Evolutionary conservation across 371 early-diverging fungal species (phyloP), one percentile per base, ranked within the genome.

Genomic region (Mortierella sp.): DNA sequence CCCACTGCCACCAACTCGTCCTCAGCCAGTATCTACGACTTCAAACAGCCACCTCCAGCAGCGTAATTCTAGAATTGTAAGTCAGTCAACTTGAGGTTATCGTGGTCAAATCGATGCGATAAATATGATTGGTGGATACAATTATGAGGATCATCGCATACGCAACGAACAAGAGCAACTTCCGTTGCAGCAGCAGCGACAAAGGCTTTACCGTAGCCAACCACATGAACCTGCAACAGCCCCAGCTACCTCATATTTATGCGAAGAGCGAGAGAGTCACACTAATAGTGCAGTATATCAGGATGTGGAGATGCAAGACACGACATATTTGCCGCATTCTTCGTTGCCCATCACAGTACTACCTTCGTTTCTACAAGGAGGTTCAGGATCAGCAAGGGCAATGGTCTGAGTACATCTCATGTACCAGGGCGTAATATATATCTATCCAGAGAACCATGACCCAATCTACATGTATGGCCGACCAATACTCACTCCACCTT

Each of bases 391-490:
- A 19, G 12, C 61, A 2, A 64, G 76, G 26, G 66, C 73, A 3
- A 12, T 76, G 49, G 64, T 76, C 32, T 65, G 68, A 3, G 66
- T 68, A 37, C 71, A 82, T 42, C 60, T 83, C 8, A 28, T 67
- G n/a, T 60, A 59, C 8, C 77, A 55, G 17, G 71, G 68, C 28
- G 64, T 70, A 19, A 70, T 75, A 53, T 58, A 72, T 17, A 83
- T 83, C 71, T 75, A 71, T 49, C 55, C 81, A 3, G 75, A 75
- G 58, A 57, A 74, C 43, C 75, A 80, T 53, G 71, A 54, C 1
- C 81, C 75, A 7, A 75, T 80, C 61, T 35, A 49, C 22, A 80
- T 80, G 81, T 75, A 60, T 29, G 81, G 81, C 2, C 64, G 81
- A 26, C 81, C 81, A 1, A 68, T 70, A 32, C 69, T 68, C 31